phyloP scores from a whole-genome alignment of 176 grass and related monocot species.

The Canna indica region DNA sequence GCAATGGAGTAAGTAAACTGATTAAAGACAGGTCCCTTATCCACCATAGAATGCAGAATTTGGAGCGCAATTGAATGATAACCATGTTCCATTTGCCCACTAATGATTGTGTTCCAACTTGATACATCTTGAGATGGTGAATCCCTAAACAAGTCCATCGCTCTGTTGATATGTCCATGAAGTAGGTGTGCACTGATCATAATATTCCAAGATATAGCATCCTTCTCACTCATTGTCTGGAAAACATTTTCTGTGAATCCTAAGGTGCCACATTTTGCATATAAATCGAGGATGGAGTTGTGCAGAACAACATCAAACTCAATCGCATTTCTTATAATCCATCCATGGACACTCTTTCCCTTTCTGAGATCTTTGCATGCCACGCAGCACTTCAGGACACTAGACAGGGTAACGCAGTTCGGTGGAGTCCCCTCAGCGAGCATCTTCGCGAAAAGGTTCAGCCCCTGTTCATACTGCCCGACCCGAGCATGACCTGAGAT shows the following conservation, averaged over 20 bases:
- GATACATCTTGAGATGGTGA: constrained; percentile 32
- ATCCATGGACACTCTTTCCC: constrained; percentile 44
- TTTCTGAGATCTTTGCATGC: constrained; percentile 16
- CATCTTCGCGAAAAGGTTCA: constrained; percentile 33
- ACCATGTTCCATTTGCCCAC: constrained; percentile 31
- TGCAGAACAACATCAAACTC: constrained; percentile 32
- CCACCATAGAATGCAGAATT: constrained; percentile 27
- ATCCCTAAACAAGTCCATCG: constrained; percentile 30
- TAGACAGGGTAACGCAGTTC: constrained; percentile 41
- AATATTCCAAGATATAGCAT: constrained; percentile 46
- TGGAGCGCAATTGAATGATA: constrained; percentile 19
- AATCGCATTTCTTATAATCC: constrained; percentile 40
- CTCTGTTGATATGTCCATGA: constrained; percentile 21
- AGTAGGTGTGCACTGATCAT: constrained; percentile 33
- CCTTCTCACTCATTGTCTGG: constrained; percentile 20
- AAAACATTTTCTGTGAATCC: constrained; percentile 16
- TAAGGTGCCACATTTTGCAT: constrained; percentile 33
- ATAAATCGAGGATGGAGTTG: constrained; percentile 46
- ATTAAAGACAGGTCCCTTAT: constrained; percentile 27
- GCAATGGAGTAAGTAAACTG: constrained; percentile 48
- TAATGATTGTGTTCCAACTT: constrained; percentile 61
- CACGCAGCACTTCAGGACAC: constrained; percentile 47
- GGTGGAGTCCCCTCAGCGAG: constrained; percentile 8
- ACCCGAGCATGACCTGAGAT: constrained; percentile 33
- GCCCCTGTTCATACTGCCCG: constrained; percentile 15